Conservation (phyloP, 1,139 yeast genomes). For the Diutina rugosa region DNA sequence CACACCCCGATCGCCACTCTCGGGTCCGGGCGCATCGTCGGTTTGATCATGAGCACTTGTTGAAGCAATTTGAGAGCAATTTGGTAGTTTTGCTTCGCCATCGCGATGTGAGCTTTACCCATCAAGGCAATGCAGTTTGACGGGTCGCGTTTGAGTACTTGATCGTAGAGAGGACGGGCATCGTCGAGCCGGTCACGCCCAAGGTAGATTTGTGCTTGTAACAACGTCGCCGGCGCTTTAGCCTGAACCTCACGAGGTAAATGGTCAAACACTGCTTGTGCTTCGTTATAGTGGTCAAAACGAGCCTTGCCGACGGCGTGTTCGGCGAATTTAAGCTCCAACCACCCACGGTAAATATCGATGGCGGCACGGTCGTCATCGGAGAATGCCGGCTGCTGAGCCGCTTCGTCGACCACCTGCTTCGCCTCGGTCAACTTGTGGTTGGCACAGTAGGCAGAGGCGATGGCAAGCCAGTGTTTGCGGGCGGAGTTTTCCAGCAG, state of each 20-base stretch:
- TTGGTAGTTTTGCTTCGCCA: conserved; percentile 54
- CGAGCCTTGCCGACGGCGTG: background rate
- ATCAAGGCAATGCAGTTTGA: conserved; percentile 65
- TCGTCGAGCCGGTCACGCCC: conserved; percentile 41
- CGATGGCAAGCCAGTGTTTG: conserved; percentile 76
- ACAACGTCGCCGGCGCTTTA: background rate
- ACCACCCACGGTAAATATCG: conserved; percentile 3
- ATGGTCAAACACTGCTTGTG: background rate
- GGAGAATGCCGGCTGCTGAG: background rate
- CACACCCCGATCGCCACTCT: conserved; percentile 92
- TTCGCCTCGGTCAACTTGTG: conserved; percentile 51
- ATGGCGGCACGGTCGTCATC: background rate
- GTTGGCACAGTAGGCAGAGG: conserved; percentile 63
- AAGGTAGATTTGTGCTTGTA: background rate
- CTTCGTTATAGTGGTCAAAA: background rate
- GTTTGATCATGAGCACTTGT: conserved; percentile 64
- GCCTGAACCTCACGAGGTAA: background rate
- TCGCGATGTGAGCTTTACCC: conserved; percentile 74
- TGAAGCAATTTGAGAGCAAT: conserved; percentile 76
- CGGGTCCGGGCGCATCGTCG: conserved; percentile 78
- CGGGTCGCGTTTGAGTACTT: conserved; percentile 33
- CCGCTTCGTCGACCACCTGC: background rate
- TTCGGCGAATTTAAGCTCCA: conserved; percentile 18
- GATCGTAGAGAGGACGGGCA: conserved; percentile 51
- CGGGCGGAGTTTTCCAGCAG: conserved; percentile 67